Conservation (phyloP, 441 rosid genomes). For the Melianthus villosus region DNA sequence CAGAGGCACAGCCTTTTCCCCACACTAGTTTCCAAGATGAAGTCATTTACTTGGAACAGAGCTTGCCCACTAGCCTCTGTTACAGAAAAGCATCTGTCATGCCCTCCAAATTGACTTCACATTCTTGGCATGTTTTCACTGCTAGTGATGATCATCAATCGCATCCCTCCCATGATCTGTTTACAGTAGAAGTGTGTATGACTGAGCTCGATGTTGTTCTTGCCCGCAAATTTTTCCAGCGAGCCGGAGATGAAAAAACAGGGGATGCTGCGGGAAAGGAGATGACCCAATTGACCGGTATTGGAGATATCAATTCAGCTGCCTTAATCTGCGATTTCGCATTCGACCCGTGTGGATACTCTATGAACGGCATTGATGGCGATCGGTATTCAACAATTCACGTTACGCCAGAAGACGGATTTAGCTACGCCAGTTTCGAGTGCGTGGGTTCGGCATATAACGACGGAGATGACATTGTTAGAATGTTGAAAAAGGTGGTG, state of each 20-base stretch:
- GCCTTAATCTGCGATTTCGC: slow-evolving; percentile 72
- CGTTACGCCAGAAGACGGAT: slow-evolving; percentile 91
- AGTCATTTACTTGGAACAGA: slow-evolving; percentile 41
- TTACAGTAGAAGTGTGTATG: slow-evolving; percentile 83
- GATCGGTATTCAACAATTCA: slow-evolving; percentile 88
- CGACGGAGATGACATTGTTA: slow-evolving; percentile 26
- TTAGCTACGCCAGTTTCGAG: slow-evolving; percentile 89
- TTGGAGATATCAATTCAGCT: slow-evolving; percentile 41
- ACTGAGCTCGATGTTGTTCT: slow-evolving; percentile 62
- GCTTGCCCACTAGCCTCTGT: slow-evolving; percentile 39
- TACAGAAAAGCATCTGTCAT: slow-evolving; percentile 58
- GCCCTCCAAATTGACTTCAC: slow-evolving; percentile 45
- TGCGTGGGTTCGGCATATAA: slow-evolving; percentile 54
- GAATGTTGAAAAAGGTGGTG: slow-evolving; percentile 37
- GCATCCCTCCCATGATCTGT: slow-evolving; percentile 10
- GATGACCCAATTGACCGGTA: slow-evolving; percentile 68
- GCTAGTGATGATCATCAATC: slow-evolving; percentile 31
- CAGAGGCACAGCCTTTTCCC: slow-evolving; percentile 83
- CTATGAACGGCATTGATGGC: slow-evolving; percentile 79
- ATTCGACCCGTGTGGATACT: slow-evolving; percentile 92
- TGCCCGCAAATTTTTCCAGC: slow-evolving; percentile 46
- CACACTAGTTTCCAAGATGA: slow-evolving; percentile 74
- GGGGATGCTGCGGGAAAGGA: slow-evolving; percentile 51
- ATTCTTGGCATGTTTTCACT: slow-evolving; percentile 81
- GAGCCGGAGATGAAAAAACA: slow-evolving; percentile 23